Evolutionary conservation across 1,284 basidiomycete species (phyloP).

Genomic region (Ceratobasidium sp.): DNA sequence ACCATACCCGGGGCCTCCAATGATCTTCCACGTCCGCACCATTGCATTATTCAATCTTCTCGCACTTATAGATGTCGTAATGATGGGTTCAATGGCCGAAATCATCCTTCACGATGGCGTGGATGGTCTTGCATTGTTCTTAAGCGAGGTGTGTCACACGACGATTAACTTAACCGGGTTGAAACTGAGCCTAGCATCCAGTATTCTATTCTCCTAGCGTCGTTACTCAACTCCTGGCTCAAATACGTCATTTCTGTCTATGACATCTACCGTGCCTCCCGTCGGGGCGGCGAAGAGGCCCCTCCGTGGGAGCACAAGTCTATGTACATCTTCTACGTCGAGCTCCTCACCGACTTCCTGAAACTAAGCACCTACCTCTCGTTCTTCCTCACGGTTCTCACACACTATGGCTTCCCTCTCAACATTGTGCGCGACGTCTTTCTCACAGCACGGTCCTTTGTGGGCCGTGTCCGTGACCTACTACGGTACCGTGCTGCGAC

Average conservation of each 20-base stretch:
- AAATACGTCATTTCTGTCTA: constrained; percentile 89
- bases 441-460: constrained; percentile 91
- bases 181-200: constrained; percentile 55
- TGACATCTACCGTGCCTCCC: constrained; percentile 82
- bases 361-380: constrained; percentile 92
- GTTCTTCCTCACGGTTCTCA: constrained; percentile 93
- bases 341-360: constrained; percentile 92
- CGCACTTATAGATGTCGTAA: constrained; percentile 76
- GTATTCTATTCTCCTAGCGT: constrained; percentile 93
- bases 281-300: constrained; percentile 84
- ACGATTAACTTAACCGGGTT: neutral
- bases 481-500: constrained; percentile 94
- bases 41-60: constrained; percentile 76
- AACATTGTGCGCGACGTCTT: constrained; percentile 98
- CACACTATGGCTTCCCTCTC: constrained; percentile 94
- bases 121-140: constrained; percentile 92
- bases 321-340: constrained; percentile 96
- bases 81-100: constrained; percentile 83
- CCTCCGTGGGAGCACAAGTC: constrained; percentile 98
- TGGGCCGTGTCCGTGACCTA: constrained; percentile 86
- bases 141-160: constrained; percentile 79
- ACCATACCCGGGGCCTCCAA: constrained; percentile 84
- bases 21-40: constrained; percentile 88
- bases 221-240: constrained; percentile 79
- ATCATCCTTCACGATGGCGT: constrained; percentile 83